A percentile compares a stretch with the other conserved stretches of the same genome.
Conservation (phyloP, 257 asterid species). For the Linaria vulgaris region DNA sequence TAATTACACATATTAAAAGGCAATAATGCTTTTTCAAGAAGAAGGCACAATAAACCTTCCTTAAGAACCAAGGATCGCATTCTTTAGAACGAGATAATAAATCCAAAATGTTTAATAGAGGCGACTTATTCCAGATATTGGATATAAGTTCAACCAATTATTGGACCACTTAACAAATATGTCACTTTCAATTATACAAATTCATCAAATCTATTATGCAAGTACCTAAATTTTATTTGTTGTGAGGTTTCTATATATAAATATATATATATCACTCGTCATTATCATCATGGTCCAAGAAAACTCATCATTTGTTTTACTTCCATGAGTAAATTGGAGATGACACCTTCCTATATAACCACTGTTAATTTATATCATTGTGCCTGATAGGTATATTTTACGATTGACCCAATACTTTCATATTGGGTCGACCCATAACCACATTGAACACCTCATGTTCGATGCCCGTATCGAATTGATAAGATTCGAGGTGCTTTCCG, state of each 20-base stretch:
- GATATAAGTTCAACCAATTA: neutral
- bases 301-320: too few species aligned
- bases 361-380: too few species aligned
- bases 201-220: conserved; percentile 14
- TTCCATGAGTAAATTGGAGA: too few species aligned
- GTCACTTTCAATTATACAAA: conserved; percentile 22
- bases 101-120: neutral
- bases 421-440: too few species aligned
- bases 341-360: too few species aligned
- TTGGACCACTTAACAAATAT: neutral
- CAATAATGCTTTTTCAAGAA: neutral
- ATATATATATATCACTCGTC: conserved; percentile 6
- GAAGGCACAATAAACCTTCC: neutral
- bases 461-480: too few species aligned
- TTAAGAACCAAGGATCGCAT: neutral
- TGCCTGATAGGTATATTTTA: too few species aligned
- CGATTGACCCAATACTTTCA: too few species aligned
- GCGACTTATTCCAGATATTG: neutral
- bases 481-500: too few species aligned
- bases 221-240: neutral
- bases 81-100: neutral
- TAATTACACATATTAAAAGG: neutral
- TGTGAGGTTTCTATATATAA: conserved; percentile 18
- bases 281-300: too few species aligned
- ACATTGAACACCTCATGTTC: too few species aligned